Percentiles rank a stretch among this genome's conserved stretches.
These are phyloP conservation scores for Talaromyces ruber DNA, from an alignment of 495 filamentous ascomycete species.

Conservation along the genomic window DNA sequence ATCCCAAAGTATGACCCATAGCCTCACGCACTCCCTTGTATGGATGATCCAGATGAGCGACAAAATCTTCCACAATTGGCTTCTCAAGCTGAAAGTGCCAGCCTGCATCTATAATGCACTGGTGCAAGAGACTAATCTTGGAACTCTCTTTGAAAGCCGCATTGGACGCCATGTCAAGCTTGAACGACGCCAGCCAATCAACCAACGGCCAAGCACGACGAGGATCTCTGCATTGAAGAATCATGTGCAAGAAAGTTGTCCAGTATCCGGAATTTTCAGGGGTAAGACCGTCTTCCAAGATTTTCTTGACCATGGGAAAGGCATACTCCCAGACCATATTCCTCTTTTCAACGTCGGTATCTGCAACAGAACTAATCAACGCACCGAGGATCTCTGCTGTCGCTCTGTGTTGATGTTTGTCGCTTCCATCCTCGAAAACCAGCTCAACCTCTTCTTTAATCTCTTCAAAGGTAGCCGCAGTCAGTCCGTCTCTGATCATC, in stretches of 20 bases:
- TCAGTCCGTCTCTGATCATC: slow-evolving; percentile 60
- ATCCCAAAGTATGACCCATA: slow-evolving; percentile 81
- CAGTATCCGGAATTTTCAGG: slow-evolving; percentile 93
- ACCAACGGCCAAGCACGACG: slow-evolving; percentile 78
- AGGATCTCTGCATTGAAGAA: slow-evolving; percentile 77
- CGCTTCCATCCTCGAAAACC: slow-evolving; percentile 83
- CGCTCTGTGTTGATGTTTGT: slow-evolving; percentile 96
- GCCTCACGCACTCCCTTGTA: slow-evolving; percentile 96
- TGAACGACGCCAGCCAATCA: slow-evolving; percentile 74
- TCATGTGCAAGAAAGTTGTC: slow-evolving; percentile 85
- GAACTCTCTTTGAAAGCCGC: slow-evolving; percentile 98
- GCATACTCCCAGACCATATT: slow-evolving; percentile 77
- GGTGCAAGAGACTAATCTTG: slow-evolving; percentile 86
- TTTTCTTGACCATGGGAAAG: slow-evolving; percentile 77
- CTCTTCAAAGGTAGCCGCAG: slow-evolving; percentile 74
- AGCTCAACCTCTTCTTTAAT: slow-evolving; percentile 67
- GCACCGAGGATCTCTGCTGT: slow-evolving; percentile 91
- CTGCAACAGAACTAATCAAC: slow-evolving; percentile 64
- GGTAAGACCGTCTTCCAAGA: slow-evolving; percentile 83
- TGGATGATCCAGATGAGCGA: slow-evolving; percentile 88
- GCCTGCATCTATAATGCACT: slow-evolving; percentile 76
- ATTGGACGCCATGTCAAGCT: slow-evolving; percentile 88
- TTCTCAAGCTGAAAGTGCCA: slow-evolving; percentile 96
- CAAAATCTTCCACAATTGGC: slow-evolving; percentile 83
- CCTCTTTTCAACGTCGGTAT: slow-evolving; percentile 59